These are phyloP conservation scores for Spongospora subterranea DNA, from an alignment of 208 protist species.

Conservation along the genomic window DNA sequence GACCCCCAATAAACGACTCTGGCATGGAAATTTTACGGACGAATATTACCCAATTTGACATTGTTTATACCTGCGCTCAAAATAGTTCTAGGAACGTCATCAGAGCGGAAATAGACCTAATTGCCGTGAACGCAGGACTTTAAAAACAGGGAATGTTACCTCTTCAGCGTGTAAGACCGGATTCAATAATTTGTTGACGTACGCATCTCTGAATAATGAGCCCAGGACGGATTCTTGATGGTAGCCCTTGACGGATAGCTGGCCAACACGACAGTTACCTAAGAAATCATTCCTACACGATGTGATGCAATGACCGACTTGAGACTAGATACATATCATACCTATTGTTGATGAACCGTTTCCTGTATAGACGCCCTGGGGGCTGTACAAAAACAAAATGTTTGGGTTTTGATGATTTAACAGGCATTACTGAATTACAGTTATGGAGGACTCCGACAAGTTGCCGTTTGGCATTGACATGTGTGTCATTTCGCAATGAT, in stretches of 20 bases:
- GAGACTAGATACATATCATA: too few species aligned
- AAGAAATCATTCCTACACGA: not conserved
- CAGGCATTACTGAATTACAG: too few species aligned
- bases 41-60: not conserved
- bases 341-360: constrained; percentile 25
- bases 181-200: not conserved
- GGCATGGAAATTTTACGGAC: not conserved
- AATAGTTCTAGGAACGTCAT: constrained; percentile 38
- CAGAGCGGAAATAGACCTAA: constrained; percentile 33
- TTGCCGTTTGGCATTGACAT: not conserved
- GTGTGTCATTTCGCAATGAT: not conserved
- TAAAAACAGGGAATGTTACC: constrained; percentile 2
- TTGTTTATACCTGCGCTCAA: not conserved
- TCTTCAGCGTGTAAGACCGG: not conserved
- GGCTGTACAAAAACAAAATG: too few species aligned
- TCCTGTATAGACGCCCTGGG: too few species aligned
- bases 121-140: not conserved
- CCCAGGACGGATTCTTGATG: not conserved
- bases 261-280: not conserved
- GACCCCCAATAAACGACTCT: not conserved
- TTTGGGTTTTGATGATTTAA: too few species aligned
- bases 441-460: not conserved
- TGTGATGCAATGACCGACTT: too few species aligned
- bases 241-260: not conserved
- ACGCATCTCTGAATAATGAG: not conserved